phyloP scores from a whole-genome alignment of 352 stramenopile species.

The Pythium brassicae region DNA sequence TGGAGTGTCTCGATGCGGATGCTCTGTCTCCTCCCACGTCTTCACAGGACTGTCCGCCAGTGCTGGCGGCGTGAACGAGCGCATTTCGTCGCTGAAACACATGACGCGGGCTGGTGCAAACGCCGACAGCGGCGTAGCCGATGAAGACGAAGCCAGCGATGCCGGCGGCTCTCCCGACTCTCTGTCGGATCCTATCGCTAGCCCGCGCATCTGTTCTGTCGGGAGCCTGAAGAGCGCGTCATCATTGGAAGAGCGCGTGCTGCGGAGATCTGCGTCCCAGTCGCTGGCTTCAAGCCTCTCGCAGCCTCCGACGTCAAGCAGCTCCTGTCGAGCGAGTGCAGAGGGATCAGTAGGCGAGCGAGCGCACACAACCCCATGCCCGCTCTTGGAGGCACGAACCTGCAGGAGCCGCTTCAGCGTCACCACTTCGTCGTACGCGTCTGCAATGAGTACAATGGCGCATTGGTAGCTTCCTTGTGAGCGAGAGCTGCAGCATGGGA shows the following conservation, averaged over 20 bases:
- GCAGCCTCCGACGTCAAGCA: conserved; percentile 3
- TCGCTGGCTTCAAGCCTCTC: neutral
- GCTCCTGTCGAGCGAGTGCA: neutral
- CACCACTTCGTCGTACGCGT: conserved; percentile 50
- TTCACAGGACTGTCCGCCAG: neutral
- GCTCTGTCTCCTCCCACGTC: neutral
- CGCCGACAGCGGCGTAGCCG: neutral
- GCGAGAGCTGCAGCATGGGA: no score
- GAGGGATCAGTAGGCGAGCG: neutral
- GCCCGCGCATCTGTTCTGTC: neutral
- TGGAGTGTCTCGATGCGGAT: neutral
- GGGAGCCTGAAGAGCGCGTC: neutral
- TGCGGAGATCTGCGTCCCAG: neutral
- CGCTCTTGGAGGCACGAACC: conserved; percentile 9
- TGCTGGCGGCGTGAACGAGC: conserved; percentile 6
- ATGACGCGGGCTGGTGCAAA: conserved; percentile 3
- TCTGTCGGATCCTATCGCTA: neutral
- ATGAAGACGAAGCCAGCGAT: neutral
- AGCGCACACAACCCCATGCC: neutral
- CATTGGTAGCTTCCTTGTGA: neutral
- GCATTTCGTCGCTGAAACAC: conserved; percentile 17
- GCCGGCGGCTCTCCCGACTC: neutral
- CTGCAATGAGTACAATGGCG: conserved; percentile 13
- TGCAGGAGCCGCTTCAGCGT: conserved; percentile 51
- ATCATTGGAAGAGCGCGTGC: neutral